phyloP scores from a whole-genome alignment of 352 stramenopile species.

The Elongisporangium anandrum region DNA sequence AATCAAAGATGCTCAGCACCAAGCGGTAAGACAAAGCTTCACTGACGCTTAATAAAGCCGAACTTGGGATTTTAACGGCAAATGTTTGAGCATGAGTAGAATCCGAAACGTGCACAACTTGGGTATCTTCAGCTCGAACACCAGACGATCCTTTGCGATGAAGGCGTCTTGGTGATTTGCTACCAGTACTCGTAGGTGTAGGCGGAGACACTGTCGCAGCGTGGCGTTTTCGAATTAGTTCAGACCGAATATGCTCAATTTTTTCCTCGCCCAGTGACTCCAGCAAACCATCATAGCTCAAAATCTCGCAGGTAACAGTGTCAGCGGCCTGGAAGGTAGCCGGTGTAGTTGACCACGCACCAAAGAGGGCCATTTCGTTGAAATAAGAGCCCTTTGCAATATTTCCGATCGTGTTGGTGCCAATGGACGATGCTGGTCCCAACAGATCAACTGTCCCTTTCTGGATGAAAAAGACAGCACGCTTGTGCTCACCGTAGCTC shows the following conservation, averaged over 20 bases:
- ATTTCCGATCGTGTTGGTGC: slow-evolving; percentile 23
- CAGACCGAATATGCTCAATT: slow-evolving; percentile 23
- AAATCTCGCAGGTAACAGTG: slow-evolving; percentile 26
- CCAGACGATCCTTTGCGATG: not conserved
- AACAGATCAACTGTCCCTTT: slow-evolving; percentile 36
- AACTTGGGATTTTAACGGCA: slow-evolving; percentile 33
- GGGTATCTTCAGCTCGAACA: not conserved
- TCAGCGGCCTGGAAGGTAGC: slow-evolving; percentile 35
- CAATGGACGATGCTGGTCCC: slow-evolving; percentile 39
- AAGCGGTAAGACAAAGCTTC: slow-evolving; percentile 28
- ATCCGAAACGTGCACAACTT: slow-evolving; percentile 23
- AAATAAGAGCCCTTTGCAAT: slow-evolving; percentile 21
- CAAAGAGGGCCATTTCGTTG: slow-evolving; percentile 61
- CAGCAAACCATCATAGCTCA: slow-evolving; percentile 34
- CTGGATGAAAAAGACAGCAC: slow-evolving; percentile 34
- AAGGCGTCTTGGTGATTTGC: not conserved
- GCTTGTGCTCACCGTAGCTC: slow-evolving; percentile 40
- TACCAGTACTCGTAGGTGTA: not conserved
- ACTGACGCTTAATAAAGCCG: slow-evolving; percentile 12
- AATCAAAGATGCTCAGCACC: slow-evolving; percentile 34
- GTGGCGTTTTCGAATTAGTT: slow-evolving; percentile 34
- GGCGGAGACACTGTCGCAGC: slow-evolving; percentile 1
- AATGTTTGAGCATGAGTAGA: slow-evolving; percentile 46
- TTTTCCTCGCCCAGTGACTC: slow-evolving; percentile 25
- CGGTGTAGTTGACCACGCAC: slow-evolving; percentile 28